These are phyloP conservation scores for Termitomyces titanicus DNA, from an alignment of 768 basidiomycete species.

Conservation along the genomic window DNA sequence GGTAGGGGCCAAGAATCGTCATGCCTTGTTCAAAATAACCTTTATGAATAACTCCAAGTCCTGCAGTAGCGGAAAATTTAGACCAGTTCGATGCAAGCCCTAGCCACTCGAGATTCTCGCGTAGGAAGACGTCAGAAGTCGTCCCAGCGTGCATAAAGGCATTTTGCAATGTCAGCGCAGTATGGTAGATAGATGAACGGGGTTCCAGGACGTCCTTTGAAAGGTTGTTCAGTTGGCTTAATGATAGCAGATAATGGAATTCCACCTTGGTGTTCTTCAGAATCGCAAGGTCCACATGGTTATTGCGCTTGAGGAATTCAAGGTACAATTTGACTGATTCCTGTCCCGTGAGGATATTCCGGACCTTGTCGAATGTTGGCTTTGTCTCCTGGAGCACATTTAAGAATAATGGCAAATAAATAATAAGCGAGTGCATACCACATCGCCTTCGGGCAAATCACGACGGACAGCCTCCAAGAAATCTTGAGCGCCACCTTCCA, in stretches of 20 bases:
- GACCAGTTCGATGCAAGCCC: constrained; percentile 96
- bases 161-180: constrained; percentile 93
- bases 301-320: constrained; percentile 93
- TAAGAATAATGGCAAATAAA: neutral
- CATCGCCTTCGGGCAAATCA: constrained; percentile 64
- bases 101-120: constrained; percentile 97
- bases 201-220: constrained; percentile 83
- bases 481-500: constrained; percentile 91
- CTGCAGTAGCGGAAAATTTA: constrained; percentile 96
- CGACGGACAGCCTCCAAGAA: constrained; percentile 77
- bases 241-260: neutral
- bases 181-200: constrained; percentile 96
- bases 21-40: constrained; percentile 93
- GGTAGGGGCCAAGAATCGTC: constrained; percentile 90
- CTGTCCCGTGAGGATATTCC: constrained; percentile 83
- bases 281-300: constrained; percentile 88
- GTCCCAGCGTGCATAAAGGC: constrained; percentile 99
- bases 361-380: constrained; percentile 68
- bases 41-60: constrained; percentile 96
- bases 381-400: constrained; percentile 47
- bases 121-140: constrained; percentile 88
- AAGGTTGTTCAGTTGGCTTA: neutral
- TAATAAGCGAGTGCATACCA: constrained; percentile 35
- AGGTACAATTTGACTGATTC: constrained; percentile 91
- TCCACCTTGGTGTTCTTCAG: constrained; percentile 88